Evolutionary conservation across 2,329 filamentous ascomycete species (phyloP).

Genomic region (Fonsecaea nubica): DNA sequence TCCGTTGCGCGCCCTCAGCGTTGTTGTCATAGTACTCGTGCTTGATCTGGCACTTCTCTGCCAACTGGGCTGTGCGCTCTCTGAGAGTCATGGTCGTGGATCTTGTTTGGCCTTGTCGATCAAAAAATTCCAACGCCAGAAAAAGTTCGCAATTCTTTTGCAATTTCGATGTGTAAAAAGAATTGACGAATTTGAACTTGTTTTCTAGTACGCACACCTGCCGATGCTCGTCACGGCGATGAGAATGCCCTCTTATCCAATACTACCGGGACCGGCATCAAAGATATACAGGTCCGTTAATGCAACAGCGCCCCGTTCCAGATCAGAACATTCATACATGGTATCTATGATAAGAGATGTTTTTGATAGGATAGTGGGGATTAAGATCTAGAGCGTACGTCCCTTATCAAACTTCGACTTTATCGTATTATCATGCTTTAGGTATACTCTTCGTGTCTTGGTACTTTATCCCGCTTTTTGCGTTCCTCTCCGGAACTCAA

Average conservation of each 20-base stretch:
- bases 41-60: conserved; percentile 19
- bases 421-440: conserved; percentile 9
- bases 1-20: not conserved
- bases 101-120: not conserved
- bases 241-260: not conserved
- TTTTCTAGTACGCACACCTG: not conserved
- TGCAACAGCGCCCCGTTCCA: not conserved
- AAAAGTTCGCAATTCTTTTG: not conserved
- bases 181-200: not conserved
- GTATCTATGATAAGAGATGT: conserved; percentile 11
- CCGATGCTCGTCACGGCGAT: not conserved
- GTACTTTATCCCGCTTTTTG: conserved; percentile 9
- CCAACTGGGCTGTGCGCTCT: conserved; percentile 8
- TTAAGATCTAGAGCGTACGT: conserved; percentile 7
- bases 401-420: conserved; percentile 16
- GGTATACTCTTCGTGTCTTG: not conserved
- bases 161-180: not conserved
- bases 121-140: not conserved
- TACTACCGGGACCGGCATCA: not conserved
- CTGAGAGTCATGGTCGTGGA: conserved; percentile 10
- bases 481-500: not conserved
- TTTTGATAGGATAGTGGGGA: conserved; percentile 14
- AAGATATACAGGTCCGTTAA: not conserved
- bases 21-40: conserved; percentile 9
- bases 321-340: not conserved